phyloP scores from a whole-genome alignment of 2,329 filamentous ascomycete genomes.

The Talaromyces sp. region DNA sequence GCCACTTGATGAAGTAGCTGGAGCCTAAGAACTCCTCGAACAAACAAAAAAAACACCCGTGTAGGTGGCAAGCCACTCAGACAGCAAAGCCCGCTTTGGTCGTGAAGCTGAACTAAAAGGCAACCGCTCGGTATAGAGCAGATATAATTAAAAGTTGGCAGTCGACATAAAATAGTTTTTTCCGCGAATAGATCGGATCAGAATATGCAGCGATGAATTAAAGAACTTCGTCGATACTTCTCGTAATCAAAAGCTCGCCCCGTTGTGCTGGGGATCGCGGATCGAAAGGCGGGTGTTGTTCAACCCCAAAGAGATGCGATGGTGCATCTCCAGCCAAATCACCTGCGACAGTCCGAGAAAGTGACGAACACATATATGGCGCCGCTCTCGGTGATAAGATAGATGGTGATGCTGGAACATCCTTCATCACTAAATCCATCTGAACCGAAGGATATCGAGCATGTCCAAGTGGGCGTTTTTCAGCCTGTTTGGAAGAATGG shows the following conservation, averaged over 20 bases:
- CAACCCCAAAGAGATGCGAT: slow-evolving; percentile 14
- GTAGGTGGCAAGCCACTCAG: slow-evolving; percentile 16
- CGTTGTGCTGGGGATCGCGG: slow-evolving; percentile 36
- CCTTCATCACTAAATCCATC: slow-evolving; percentile 33
- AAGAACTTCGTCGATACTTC: slow-evolving; percentile 41
- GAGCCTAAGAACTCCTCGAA: neutral
- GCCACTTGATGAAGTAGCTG: neutral
- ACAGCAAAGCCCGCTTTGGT: slow-evolving; percentile 40
- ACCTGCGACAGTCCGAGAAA: slow-evolving; percentile 28
- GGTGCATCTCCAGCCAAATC: slow-evolving; percentile 22
- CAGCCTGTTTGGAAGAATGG: slow-evolving; percentile 8
- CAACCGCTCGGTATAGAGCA: slow-evolving; percentile 3
- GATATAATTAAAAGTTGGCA: slow-evolving; percentile 11
- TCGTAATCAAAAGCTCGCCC: slow-evolving; percentile 36
- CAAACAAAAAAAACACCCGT: slow-evolving; percentile 2
- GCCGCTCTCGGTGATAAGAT: slow-evolving; percentile 41
- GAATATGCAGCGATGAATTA: slow-evolving; percentile 18
- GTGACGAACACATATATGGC: slow-evolving; percentile 35
- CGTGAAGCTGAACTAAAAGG: slow-evolving; percentile 17
- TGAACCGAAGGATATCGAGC: slow-evolving; percentile 19
- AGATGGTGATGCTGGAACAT: slow-evolving; percentile 30
- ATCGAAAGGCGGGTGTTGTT: slow-evolving; percentile 22
- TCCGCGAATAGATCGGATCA: slow-evolving; percentile 2
- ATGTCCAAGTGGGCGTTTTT: slow-evolving; percentile 5
- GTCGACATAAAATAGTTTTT: neutral